Evolutionary conservation across 495 filamentous ascomycete genomes (phyloP), one percentile per base, ranked within the genome.

Genomic region (Podospora pseudopauciseta): DNA sequence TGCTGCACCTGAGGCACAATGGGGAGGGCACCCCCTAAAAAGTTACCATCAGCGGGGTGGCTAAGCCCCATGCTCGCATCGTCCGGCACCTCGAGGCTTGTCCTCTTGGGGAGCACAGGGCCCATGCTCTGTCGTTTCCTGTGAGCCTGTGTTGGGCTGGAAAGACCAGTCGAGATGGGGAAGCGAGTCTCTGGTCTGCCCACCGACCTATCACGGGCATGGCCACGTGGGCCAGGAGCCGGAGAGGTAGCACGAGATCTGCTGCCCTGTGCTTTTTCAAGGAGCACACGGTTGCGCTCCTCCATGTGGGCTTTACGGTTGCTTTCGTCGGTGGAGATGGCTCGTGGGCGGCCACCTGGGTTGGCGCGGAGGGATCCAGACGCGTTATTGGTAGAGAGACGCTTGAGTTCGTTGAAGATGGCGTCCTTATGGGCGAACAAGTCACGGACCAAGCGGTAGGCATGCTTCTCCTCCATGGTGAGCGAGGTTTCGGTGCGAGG

Each of bases 341-440:
- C 94, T 53, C 96, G 89, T 7, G 92, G 89, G 54, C 93, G 89
- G 65, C 87, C 86, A 44, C 80, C 83, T 49, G 39, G 39, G 58
- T 74, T 78, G 28, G 73, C 76, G 30, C 67, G 71, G 56, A 82
- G 69, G 6, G 83, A 78, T n/a, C 77, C 80, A 13, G 84, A 82
- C 60, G 88, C 86, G n/a, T 81, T 80, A 13, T 87, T 82, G 65
- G 88, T 91, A 2, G 89, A 91, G 70, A 94, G 90, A 65, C 95
- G 93, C 80, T 99, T 99, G 66, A 99, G 83, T 78, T 98, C 95
- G 68, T 91, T 90, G 76, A 99, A 99, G 75, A 99, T 96, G 62
- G 89, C 84, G 69, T 97, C 92, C 76, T 98, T 98, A 79, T 97
- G 90, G 3, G 89, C 87, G 73, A 99, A 94, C 20, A 99, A 86